phyloP scores from a whole-genome alignment of 768 basidiomycete species.

The Phaeotremella skinneri region DNA sequence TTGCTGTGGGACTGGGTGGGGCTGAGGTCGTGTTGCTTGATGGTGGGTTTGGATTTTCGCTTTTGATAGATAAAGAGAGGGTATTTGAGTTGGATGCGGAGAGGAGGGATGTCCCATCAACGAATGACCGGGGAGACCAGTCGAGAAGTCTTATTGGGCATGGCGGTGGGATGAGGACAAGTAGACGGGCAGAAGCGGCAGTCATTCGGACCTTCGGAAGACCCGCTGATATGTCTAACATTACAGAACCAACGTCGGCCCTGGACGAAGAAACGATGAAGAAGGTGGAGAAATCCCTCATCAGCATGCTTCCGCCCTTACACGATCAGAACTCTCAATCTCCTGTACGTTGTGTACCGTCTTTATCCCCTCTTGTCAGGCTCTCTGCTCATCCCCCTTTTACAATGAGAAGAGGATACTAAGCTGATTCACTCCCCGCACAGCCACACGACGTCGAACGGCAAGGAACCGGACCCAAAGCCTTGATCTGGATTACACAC shows the following conservation, averaged over 20 bases:
- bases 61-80: not conserved
- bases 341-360: not conserved
- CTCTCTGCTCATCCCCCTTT: not conserved
- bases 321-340: slow-evolving; percentile 35
- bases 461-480: slow-evolving; percentile 55
- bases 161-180: no score
- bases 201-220: no score
- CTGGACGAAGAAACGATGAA: slow-evolving; percentile 68
- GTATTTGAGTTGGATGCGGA: not conserved
- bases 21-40: slow-evolving; percentile 69
- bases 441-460: slow-evolving; percentile 5
- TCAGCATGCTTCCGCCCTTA: slow-evolving; percentile 57
- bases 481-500: slow-evolving; percentile 84
- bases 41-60: slow-evolving; percentile 37
- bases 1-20: slow-evolving; percentile 67
- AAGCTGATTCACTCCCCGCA: not conserved
- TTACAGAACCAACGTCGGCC: slow-evolving; percentile 81
- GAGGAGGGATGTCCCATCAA: not conserved
- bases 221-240: no score
- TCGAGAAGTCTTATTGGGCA: no score
- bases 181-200: no score
- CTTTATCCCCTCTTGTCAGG: slow-evolving; percentile 7
- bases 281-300: slow-evolving; percentile 65
- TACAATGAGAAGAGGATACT: not conserved
- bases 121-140: no score